Evolutionary conservation across 495 filamentous ascomycete genomes (phyloP).

Genomic region (Xylona heveae): DNA sequence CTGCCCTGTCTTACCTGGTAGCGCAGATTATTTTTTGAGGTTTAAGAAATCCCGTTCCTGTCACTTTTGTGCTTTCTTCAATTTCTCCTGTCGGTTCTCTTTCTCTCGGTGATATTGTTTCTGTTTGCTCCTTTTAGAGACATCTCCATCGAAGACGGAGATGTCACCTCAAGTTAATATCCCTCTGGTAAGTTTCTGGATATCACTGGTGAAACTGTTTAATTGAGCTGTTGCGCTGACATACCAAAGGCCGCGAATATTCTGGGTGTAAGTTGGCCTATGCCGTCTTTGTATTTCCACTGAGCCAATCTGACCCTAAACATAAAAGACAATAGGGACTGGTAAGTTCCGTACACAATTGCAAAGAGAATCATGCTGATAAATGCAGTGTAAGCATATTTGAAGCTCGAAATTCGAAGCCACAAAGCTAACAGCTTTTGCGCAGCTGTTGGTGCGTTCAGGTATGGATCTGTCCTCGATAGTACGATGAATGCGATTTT

Average conservation of each 20-base stretch:
- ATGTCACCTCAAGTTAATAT: too few species aligned
- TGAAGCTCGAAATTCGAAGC: slow-evolving; percentile 13
- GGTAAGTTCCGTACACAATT: slow-evolving; percentile 10
- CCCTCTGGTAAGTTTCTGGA: too few species aligned
- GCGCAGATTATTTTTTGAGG: too few species aligned
- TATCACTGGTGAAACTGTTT: too few species aligned
- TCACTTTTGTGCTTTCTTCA: too few species aligned
- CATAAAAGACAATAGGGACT: slow-evolving; percentile 21
- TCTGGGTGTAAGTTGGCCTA: slow-evolving; percentile 22
- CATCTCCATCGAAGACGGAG: too few species aligned
- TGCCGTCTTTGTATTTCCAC: neutral
- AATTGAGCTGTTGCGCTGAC: too few species aligned
- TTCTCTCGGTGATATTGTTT: too few species aligned
- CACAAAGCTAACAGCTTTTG: slow-evolving; percentile 5
- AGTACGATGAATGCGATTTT: neutral
- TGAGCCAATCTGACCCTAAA: slow-evolving; percentile 2
- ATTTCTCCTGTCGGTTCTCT: too few species aligned
- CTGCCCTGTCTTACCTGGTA: too few species aligned
- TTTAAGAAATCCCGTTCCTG: too few species aligned
- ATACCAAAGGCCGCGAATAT: slow-evolving; percentile 26
- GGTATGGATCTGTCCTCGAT: slow-evolving; percentile 10
- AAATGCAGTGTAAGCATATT: neutral
- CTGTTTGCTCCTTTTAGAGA: too few species aligned
- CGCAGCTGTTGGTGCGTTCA: slow-evolving; percentile 26
- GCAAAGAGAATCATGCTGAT: slow-evolving; percentile 6